phyloP scores from a whole-genome alignment of 2,329 filamentous ascomycete genomes.

The Byssochlamys sp. region DNA sequence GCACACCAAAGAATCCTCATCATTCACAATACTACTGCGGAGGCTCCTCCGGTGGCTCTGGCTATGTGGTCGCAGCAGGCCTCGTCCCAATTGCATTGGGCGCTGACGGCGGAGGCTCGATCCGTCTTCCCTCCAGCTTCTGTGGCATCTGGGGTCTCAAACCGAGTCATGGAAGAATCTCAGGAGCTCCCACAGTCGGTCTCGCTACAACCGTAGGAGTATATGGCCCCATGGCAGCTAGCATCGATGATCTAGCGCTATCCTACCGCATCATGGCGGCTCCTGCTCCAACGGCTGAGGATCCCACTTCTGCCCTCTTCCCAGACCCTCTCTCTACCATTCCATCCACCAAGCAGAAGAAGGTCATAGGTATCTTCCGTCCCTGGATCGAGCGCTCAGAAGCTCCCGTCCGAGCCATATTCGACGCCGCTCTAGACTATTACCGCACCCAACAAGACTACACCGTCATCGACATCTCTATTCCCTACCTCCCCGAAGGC shows the following conservation, averaged over 20 bases:
- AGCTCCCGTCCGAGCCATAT: conserved; percentile 51
- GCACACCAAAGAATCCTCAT: conserved; percentile 68
- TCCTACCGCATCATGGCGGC: conserved; percentile 73
- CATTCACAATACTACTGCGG: conserved; percentile 69
- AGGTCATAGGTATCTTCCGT: conserved; percentile 60
- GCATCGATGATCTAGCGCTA: conserved; percentile 65
- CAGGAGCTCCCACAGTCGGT: conserved; percentile 48
- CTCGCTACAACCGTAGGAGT: conserved; percentile 56
- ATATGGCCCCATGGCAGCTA: conserved; percentile 65
- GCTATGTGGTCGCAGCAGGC: conserved; percentile 59
- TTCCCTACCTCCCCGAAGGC: conserved; percentile 55
- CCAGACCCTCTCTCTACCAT: conserved; percentile 41
- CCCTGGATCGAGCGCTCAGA: conserved; percentile 63
- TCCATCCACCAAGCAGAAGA: conserved; percentile 33
- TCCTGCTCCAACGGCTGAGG: conserved; percentile 50
- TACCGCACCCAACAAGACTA: conserved; percentile 32
- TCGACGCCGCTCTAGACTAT: conserved; percentile 53
- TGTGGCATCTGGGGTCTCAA: conserved; percentile 79
- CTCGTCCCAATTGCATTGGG: conserved; percentile 64
- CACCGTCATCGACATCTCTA: conserved; percentile 38
- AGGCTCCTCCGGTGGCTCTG: conserved; percentile 69
- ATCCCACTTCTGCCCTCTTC: conserved; percentile 55
- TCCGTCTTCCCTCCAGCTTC: conserved; percentile 64
- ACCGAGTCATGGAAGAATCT: conserved; percentile 61
- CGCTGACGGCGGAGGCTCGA: conserved; percentile 65